Evolutionary conservation across 2,329 filamentous ascomycete genomes (phyloP), one percentile per base, ranked within the genome.

Genomic region (Scorias spongiosa): DNA sequence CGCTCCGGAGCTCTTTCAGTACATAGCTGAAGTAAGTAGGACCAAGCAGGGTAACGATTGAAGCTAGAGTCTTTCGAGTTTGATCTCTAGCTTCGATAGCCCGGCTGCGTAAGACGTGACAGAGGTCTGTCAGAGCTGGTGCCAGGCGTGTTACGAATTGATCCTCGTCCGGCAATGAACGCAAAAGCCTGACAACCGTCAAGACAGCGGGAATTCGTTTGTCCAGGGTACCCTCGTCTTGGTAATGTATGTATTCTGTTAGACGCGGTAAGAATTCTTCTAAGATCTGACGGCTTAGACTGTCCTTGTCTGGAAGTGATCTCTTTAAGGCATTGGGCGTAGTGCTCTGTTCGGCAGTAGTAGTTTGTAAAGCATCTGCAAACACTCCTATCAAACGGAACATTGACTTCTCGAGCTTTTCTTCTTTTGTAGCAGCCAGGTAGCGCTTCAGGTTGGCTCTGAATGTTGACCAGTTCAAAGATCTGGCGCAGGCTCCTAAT

Each of bases 211-310:
- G 88, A 29, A 95, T 81, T 60, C 91, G 84, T 42, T 91, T 76
- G 65, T 88, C 94, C 62, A 98, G 89, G 41, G 87, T 88, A 1
- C 86, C 80, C 60, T 98, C 91, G 50, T 96, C 85, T 62, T 95
- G 96, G 55, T 93, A 80, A 54, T 95, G 88, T 26, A 96, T 74
- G 58, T 94, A 91, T 39, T 78, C 76, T n/a, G 81, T 73, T 29
- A 98, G 66, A 14, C 83, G 76, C 0, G 89, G 86, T 32, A 94
- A 66, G 54, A 94, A 83, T 48, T 80, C 79, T 15, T 76, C 75
- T 36, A 76, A 74, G 42, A 96, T 69, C n/a, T 42, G 12, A 10
- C 26, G 12, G 40, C 12, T 15, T 10, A 28, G n/a, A 10, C 20
- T 43, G 30, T 40, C 42, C 20, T 43, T 41, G 11, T 40, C 14